Evolutionary conservation across 495 filamentous ascomycete genomes (phyloP).

Genomic region (Collariella sp.): DNA sequence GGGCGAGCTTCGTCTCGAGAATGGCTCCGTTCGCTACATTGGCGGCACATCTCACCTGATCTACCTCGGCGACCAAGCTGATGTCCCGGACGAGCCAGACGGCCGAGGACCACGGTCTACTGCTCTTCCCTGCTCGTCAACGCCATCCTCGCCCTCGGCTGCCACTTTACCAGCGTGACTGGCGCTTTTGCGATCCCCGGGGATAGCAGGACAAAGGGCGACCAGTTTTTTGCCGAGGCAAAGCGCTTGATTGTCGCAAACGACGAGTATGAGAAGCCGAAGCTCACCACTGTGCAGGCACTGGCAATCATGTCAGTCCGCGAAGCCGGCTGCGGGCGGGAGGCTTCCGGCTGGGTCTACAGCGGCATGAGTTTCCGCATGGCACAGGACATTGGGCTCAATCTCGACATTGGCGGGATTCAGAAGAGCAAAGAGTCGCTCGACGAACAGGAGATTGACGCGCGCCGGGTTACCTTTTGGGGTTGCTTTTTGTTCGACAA

Average conservation of each 20-base stretch:
- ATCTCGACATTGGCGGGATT: conserved; percentile 68
- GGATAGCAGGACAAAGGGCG: conserved; percentile 79
- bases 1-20: conserved; percentile 79
- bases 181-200: conserved; percentile 60
- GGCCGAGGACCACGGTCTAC: conserved; percentile 52
- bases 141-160: conserved; percentile 90
- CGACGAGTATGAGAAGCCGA: conserved; percentile 86
- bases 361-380: conserved; percentile 98
- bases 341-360: conserved; percentile 96
- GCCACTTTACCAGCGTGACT: conserved; percentile 78
- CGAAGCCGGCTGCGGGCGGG: conserved; percentile 90
- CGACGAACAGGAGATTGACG: conserved; percentile 79
- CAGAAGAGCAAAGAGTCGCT: conserved; percentile 48
- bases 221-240: conserved; percentile 95
- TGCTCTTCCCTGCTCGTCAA: conserved; percentile 89
- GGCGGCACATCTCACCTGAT: conserved; percentile 93
- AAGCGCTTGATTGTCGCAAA: conserved; percentile 84
- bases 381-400: conserved; percentile 88
- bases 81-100: conserved; percentile 43
- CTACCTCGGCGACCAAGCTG: conserved; percentile 54
- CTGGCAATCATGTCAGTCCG: conserved; percentile 92
- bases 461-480: conserved; percentile 89
- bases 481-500: conserved; percentile 98
- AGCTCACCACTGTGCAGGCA: conserved; percentile 89
- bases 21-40: conserved; percentile 85